Base-by-base conservation (phyloP, 768 basidiomycete genomes). In the Mycena chlorophos region DNA sequence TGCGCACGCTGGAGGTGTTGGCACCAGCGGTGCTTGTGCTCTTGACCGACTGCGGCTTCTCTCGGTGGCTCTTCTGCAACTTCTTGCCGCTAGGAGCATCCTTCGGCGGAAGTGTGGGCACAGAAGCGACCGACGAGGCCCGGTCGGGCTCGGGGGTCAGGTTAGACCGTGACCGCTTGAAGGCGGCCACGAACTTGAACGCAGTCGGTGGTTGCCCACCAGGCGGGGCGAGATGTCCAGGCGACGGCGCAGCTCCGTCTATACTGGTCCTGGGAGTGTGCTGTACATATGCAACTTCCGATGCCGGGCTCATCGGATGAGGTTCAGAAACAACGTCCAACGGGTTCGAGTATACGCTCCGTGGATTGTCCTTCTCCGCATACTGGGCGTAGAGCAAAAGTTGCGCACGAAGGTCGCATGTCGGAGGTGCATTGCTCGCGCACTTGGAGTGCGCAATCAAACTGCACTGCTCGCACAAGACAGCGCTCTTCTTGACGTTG, bases 381-480 rank as follows among this genome's bases (percentile, higher is more conserved):
- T 89, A 89, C 57, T 90, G 86, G 0, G 88, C 88, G 58, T 89
- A 89, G 45, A 84, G 70, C 42, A 92, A 73, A n/a, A 93, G 78
- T 65, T 91, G 89, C 1, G 88, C 82, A 54, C 89, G 87, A 38
- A 92, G 78, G 65, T 93, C 89, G 63, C 91, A 94, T 2, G 87
- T 89, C 4, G 87, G 86, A 8, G 89, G 85, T 1, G 91, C 88
- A 56, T 87, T 84, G 30, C 71, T 63, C 0, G 85, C 82, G 62
- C 92, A 94, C 66, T 87, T 88, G 22, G 85, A 74, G 69, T 98
- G 95, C 23, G 88, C 84, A 57, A 98, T 90, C 56, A 98, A 81
- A 62, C 87, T 93, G 74, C 95, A 98, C 59, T 87, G 85, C 37
- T 88, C 86, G 66, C 95, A 98, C 5, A 98, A 76, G 8, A 94